These are phyloP conservation scores for Rutstroemia sp. DNA, from an alignment of 2,329 filamentous ascomycete species.

Conservation along the genomic window DNA sequence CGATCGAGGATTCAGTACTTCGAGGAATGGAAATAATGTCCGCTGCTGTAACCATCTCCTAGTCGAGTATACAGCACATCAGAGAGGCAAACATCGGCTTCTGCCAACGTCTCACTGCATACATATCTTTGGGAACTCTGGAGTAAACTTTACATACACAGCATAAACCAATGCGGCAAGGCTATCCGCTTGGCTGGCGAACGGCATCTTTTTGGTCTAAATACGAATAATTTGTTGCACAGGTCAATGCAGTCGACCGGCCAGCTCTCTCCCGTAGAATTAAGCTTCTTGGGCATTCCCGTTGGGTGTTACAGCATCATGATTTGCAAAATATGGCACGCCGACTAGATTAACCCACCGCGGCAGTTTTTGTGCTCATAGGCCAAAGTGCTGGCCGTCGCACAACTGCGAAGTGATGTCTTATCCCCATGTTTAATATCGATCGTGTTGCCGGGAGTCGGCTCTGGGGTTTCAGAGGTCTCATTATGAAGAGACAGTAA, in stretches of 20 bases:
- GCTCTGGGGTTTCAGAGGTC: neutral
- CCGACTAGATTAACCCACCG: neutral
- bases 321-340: neutral
- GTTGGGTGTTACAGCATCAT: neutral
- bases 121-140: neutral
- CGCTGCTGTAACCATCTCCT: neutral
- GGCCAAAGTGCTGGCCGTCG: neutral
- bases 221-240: neutral
- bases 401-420: neutral
- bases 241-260: neutral
- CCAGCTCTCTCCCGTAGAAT: neutral
- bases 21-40: neutral
- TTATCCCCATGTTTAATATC: neutral
- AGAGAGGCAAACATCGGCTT: neutral
- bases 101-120: neutral
- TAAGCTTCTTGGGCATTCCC: neutral
- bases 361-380: neutral
- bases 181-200: neutral
- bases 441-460: neutral
- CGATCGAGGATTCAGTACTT: neutral
- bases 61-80: neutral
- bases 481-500: neutral
- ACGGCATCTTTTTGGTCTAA: neutral
- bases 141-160: neutral
- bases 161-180: slow-evolving; percentile 1